Evolutionary conservation across 306 rosid species (phyloP), one percentile per base, ranked within the genome.

Genomic region (Senna siamea): DNA sequence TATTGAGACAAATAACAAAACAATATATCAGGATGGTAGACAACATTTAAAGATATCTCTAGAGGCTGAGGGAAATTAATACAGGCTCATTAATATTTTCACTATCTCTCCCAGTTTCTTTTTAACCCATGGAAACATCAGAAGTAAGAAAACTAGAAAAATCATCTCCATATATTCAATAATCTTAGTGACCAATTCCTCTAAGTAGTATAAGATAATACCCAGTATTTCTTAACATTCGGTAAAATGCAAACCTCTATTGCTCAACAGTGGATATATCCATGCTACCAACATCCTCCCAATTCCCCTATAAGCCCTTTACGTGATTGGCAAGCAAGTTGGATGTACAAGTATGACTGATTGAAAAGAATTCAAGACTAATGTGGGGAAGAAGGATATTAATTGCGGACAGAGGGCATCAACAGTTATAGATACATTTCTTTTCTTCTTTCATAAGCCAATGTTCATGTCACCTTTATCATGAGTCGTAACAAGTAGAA

Each of bases 281-380:
- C 64, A 58, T 8, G 12, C 41, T 30, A n/a, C 18, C 30, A 56
- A 26, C 37, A 51, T 46, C 70, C 53, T 19, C 35, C 35, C 3
- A 41, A 20, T 19, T n/a, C 48, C 52, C 26, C 35, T 22, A 11
- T 18, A 51, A 51, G 26, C 8, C 26, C 56, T 51, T 5, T 51
- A 17, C 26, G 9, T 22, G 2, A 66, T n/a, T 66, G 38, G 20
- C 17, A 51, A 17, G 57, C 11, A 26, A 56, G 40, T 18, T 6
- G 11, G 19, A 6, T 6, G 62, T 4, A 13, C 9, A 26, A 18
- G 62, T 9, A 7, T 9, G 22, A 18, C 15, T 2, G 4, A 34
- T 70, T 46, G 17, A 51, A 40, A 72, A 44, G 28, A 64, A 59
- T 13, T 59, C 14, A 35, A 62, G 10, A 48, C 28, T 22, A 70